Conservation (phyloP, 345 rosid genomes). For the Gossypium ekmanianum region DNA sequence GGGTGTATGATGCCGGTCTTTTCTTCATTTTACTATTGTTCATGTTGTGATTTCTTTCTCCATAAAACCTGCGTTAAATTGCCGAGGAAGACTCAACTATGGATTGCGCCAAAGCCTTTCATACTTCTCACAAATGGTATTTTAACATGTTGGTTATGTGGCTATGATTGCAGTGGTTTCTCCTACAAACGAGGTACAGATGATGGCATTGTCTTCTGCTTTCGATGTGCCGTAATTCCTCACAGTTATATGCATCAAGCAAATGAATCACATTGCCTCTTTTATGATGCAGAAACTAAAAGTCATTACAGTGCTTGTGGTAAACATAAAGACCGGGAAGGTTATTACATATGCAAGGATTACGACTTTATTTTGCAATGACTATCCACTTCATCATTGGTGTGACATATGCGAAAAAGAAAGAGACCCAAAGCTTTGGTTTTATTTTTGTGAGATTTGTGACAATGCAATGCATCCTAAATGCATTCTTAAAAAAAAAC, state of each 20-base stretch:
- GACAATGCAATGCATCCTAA: neutral
- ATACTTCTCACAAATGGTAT: neutral
- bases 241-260: neutral
- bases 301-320: neutral
- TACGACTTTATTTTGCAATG: conserved; percentile 15
- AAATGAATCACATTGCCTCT: too few species aligned
- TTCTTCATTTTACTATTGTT: conserved; percentile 13
- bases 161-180: conserved; percentile 5
- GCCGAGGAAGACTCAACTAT: conserved; percentile 2
- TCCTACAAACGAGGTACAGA: neutral
- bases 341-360: neutral
- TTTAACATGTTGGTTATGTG: conserved; percentile 4
- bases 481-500: neutral
- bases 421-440: conserved; percentile 19
- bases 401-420: conserved; percentile 20
- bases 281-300: too few species aligned
- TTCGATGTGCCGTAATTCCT: conserved; percentile 10
- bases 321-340: neutral
- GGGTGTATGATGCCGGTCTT: conserved; percentile 21
- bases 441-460: neutral
- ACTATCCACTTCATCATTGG: neutral
- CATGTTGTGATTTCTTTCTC: neutral
- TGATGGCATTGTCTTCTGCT: neutral
- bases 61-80: conserved; percentile 1
- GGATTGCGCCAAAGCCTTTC: neutral